phyloP scores from a whole-genome alignment of 192 early-diverging fungal genomes.

The Cetraspora pellucida region DNA sequence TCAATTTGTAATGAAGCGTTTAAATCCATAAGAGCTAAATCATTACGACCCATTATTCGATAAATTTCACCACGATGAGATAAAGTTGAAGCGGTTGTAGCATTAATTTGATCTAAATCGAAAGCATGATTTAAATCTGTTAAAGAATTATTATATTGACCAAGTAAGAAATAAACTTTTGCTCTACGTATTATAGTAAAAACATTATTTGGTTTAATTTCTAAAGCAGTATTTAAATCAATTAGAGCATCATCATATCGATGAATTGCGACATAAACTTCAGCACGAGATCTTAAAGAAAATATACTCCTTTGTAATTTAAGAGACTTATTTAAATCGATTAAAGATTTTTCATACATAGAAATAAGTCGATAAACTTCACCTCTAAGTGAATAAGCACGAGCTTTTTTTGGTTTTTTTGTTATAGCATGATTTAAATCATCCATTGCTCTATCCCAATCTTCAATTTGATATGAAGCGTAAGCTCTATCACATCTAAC shows the following conservation, averaged over 20 bases:
- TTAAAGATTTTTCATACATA: constrained; percentile 8
- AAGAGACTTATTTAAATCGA: constrained; percentile 12
- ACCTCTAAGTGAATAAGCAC: neutral
- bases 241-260: constrained; percentile 8
- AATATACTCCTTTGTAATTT: neutral
- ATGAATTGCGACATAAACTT: neutral
- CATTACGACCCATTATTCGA: neutral
- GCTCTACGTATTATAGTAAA: constrained; percentile 10
- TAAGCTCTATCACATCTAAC: constrained; percentile 28
- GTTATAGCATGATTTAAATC: constrained; percentile 23
- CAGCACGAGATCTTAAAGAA: constrained; percentile 10
- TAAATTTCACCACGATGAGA: constrained; percentile 21
- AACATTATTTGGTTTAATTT: constrained; percentile 21
- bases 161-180: neutral
- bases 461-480: neutral
- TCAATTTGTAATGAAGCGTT: constrained; percentile 1
- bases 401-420: constrained; percentile 15
- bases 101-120: neutral
- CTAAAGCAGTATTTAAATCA: constrained; percentile 24
- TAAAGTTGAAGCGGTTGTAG: neutral
- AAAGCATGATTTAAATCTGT: constrained; percentile 12
- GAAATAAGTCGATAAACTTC: neutral
- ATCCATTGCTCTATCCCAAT: neutral
- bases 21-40: constrained; percentile 22
- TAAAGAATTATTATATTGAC: constrained; percentile 1